Evolutionary conservation across 2,329 filamentous ascomycete species (phyloP).

Genomic region (Aureobasidium vineae): DNA sequence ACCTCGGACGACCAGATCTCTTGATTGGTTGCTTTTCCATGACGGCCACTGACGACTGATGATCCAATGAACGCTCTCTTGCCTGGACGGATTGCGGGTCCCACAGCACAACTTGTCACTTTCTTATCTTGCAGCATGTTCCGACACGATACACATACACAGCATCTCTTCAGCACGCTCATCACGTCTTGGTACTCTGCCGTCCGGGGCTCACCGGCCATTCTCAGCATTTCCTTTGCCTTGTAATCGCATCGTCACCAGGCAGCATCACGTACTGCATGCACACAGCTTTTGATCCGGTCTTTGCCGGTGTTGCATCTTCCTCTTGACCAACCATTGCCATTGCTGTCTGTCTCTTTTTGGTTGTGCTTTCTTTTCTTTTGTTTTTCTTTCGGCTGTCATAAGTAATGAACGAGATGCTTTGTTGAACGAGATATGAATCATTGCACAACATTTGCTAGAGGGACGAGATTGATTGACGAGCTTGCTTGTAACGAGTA

Average conservation of each 20-base stretch:
- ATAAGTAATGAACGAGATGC: constrained; percentile 20
- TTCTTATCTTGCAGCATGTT: constrained; percentile 21
- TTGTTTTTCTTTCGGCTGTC: constrained; percentile 19
- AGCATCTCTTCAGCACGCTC: constrained; percentile 22
- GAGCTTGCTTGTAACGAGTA: constrained; percentile 23
- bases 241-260: constrained; percentile 2
- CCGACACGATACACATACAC: constrained; percentile 14
- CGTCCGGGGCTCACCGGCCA: background rate
- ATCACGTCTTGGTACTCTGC: constrained; percentile 12
- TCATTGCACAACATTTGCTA: constrained; percentile 21
- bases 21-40: background rate
- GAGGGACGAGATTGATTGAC: background rate
- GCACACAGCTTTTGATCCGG: constrained; percentile 8
- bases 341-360: constrained; percentile 24
- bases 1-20: constrained; percentile 12
- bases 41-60: constrained; percentile 15
- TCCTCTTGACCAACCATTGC: constrained; percentile 4
- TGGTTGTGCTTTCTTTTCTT: constrained; percentile 3
- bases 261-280: constrained; percentile 12
- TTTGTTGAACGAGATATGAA: constrained; percentile 24
- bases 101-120: constrained; percentile 14
- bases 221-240: constrained; percentile 12
- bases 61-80: background rate
- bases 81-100: background rate
- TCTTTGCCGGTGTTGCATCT: background rate